Conservation (phyloP, 139 green algal species). For the Dunaliella primolecta region DNA sequence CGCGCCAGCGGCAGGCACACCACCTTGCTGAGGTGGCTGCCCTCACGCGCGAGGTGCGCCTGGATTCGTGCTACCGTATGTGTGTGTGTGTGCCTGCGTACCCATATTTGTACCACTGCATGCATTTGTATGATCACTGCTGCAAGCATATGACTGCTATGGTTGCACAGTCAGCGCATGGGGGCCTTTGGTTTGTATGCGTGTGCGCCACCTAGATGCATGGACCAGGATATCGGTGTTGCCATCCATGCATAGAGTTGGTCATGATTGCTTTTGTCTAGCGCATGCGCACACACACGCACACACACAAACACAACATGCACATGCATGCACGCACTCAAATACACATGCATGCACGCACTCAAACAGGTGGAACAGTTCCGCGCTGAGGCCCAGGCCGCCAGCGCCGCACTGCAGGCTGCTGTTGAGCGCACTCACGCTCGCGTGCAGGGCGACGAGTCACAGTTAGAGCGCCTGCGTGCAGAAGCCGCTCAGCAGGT, state of each 20-base stretch:
- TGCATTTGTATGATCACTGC: too few species aligned
- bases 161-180: too few species aligned
- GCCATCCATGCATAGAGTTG: too few species aligned
- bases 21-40: conserved; percentile 10
- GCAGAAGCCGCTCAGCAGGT: conserved; percentile 20
- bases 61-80: neutral
- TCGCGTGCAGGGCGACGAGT: conserved; percentile 21
- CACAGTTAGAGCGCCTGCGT: conserved; percentile 25
- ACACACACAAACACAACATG: neutral
- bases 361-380: conserved; percentile 32
- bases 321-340: neutral
- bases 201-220: too few species aligned
- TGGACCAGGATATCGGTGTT: too few species aligned
- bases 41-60: neutral
- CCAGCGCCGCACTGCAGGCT: conserved; percentile 19
- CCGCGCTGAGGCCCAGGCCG: conserved; percentile 20
- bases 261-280: too few species aligned
- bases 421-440: conserved; percentile 37
- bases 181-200: too few species aligned
- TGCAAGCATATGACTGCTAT: too few species aligned
- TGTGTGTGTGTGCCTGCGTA: neutral
- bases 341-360: neutral
- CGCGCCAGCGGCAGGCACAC: neutral
- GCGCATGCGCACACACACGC: too few species aligned
- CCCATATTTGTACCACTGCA: neutral